A percentile compares a stretch with the other conserved stretches of the same genome.
These are phyloP conservation scores for Diatrype stigma DNA, from an alignment of 2,329 filamentous ascomycete species.

Conservation along the genomic window DNA sequence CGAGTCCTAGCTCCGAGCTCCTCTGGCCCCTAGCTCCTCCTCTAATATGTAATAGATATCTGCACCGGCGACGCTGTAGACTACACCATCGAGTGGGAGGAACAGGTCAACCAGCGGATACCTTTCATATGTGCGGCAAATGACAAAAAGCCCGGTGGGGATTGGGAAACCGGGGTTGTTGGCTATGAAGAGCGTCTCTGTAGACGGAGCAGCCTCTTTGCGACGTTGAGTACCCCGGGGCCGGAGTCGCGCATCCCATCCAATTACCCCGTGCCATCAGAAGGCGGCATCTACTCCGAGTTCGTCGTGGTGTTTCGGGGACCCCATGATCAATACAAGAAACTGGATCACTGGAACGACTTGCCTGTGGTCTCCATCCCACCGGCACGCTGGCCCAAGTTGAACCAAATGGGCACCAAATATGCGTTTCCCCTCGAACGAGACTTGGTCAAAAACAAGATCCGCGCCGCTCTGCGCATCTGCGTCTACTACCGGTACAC, in stretches of 20 bases:
- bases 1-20: no score
- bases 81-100: slow-evolving; percentile 56
- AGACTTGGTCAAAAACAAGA: slow-evolving; percentile 68
- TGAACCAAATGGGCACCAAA: slow-evolving; percentile 60
- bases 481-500: slow-evolving; percentile 57
- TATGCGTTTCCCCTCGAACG: slow-evolving; percentile 71
- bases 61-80: slow-evolving; percentile 56
- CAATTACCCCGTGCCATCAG: slow-evolving; percentile 69
- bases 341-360: slow-evolving; percentile 51
- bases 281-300: slow-evolving; percentile 66
- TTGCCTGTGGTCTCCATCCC: slow-evolving; percentile 72
- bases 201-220: slow-evolving; percentile 68
- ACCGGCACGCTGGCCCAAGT: slow-evolving; percentile 68
- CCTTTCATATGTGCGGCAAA: slow-evolving; percentile 72
- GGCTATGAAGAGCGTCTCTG: slow-evolving; percentile 71
- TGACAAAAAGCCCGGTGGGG: slow-evolving; percentile 72
- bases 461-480: slow-evolving; percentile 66
- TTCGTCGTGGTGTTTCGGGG: slow-evolving; percentile 71
- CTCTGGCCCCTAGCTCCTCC: slow-evolving; percentile 8
- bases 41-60: slow-evolving; percentile 35
- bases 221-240: slow-evolving; percentile 60
- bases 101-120: slow-evolving; percentile 39
- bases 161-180: slow-evolving; percentile 65
- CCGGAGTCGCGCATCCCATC: slow-evolving; percentile 37
- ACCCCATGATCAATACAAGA: slow-evolving; percentile 61